phyloP scores from a whole-genome alignment of 768 basidiomycete species.

The Hygrocybe punicea region DNA sequence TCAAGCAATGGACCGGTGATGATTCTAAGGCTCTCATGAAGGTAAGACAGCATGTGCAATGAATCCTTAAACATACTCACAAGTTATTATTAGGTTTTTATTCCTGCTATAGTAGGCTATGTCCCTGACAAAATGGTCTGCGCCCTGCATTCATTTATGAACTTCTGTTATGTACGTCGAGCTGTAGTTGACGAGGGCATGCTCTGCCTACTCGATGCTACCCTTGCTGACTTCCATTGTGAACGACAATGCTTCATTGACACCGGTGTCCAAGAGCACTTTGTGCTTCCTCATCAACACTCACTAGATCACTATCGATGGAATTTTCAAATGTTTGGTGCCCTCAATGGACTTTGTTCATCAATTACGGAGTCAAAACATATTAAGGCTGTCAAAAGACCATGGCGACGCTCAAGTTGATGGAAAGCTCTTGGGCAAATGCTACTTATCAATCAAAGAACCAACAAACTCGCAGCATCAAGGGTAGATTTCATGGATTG shows the following conservation, averaged over 20 bases:
- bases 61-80: background rate
- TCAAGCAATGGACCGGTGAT: slow-evolving; percentile 14
- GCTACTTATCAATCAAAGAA: slow-evolving; percentile 15
- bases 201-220: slow-evolving; percentile 3
- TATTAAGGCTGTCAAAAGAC: slow-evolving; percentile 25
- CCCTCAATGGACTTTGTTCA: slow-evolving; percentile 22
- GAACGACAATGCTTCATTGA: slow-evolving; percentile 13
- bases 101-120: slow-evolving; percentile 19
- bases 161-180: slow-evolving; percentile 22
- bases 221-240: slow-evolving; percentile 11
- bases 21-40: slow-evolving; percentile 15
- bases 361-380: slow-evolving; percentile 26
- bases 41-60: background rate
- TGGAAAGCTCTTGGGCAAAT: slow-evolving; percentile 8
- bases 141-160: slow-evolving; percentile 17
- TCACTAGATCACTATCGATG: slow-evolving; percentile 12
- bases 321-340: slow-evolving; percentile 16
- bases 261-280: background rate
- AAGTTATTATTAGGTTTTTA: slow-evolving; percentile 15
- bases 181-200: slow-evolving; percentile 8
- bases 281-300: background rate
- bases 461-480: slow-evolving; percentile 19
- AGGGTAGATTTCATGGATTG: slow-evolving; percentile 14
- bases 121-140: slow-evolving; percentile 16
- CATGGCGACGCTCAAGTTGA: slow-evolving; percentile 20